Conservation (phyloP, 768 basidiomycete species). For the Udeniomyces megalosporus region DNA sequence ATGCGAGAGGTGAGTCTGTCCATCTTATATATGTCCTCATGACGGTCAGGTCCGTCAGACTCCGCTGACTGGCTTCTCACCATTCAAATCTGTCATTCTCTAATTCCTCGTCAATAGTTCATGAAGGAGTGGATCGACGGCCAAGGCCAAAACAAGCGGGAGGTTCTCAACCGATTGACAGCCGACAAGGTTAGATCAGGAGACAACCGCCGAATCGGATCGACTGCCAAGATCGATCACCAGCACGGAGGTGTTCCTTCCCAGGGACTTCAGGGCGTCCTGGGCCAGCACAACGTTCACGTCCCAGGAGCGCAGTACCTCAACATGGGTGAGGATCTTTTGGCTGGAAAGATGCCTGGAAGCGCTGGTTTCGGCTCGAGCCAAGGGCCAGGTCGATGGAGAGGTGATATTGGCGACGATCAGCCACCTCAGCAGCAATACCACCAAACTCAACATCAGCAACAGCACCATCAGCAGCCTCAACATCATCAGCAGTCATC, state of each 20-base stretch:
- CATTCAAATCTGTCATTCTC: background rate
- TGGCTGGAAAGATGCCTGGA: conserved; percentile 13
- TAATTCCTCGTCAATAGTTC: background rate
- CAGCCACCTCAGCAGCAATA: conserved; percentile 3
- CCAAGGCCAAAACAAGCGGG: conserved; percentile 7
- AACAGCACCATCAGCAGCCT: background rate
- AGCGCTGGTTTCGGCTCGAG: conserved; percentile 4
- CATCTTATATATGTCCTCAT: no score
- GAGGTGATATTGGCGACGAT: background rate
- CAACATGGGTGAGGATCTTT: conserved; percentile 14
- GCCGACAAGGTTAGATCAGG: conserved; percentile 1
- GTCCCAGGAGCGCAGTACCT: conserved; percentile 14
- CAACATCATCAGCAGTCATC: background rate
- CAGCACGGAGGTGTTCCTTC: conserved; percentile 11
- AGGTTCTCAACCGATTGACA: background rate
- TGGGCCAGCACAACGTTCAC: conserved; percentile 9
- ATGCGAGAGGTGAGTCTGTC: background rate
- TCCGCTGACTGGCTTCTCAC: no score
- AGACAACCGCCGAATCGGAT: conserved; percentile 12
- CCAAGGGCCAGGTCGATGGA: background rate
- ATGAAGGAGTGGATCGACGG: conserved; percentile 10
- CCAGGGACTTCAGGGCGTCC: conserved; percentile 12
- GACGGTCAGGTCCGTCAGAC: background rate
- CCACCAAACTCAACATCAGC: background rate
- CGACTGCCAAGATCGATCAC: background rate